These are phyloP conservation scores for Seiridium cupressi DNA, from an alignment of 2,329 filamentous ascomycete species.

Conservation along the genomic window DNA sequence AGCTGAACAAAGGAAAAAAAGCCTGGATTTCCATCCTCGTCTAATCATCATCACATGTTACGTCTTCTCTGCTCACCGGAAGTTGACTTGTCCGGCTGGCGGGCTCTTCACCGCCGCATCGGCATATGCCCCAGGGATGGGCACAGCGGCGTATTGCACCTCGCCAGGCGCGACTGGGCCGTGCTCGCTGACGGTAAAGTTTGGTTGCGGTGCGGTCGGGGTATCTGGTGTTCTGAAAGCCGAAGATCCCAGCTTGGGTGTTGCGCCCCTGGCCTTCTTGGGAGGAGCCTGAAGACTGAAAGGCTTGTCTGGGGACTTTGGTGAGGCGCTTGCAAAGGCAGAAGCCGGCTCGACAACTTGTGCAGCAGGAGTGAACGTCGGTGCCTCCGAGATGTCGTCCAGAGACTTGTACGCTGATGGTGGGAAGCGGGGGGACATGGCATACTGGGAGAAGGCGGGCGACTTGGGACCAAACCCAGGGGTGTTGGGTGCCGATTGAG, in stretches of 20 bases:
- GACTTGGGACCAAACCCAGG: constrained; percentile 79
- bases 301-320: constrained; percentile 42
- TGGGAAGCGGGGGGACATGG: constrained; percentile 61
- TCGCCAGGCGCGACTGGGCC: constrained; percentile 74
- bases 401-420: constrained; percentile 54
- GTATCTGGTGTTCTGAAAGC: constrained; percentile 55
- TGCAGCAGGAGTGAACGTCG: constrained; percentile 51
- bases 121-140: constrained; percentile 83
- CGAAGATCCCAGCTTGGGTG: constrained; percentile 64
- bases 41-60: constrained; percentile 13
- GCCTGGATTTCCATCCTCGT: not conserved
- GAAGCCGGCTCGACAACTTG: constrained; percentile 63
- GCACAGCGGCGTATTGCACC: constrained; percentile 79
- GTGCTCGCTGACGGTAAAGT: constrained; percentile 55
- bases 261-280: constrained; percentile 72
- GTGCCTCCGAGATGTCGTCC: constrained; percentile 39
- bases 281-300: constrained; percentile 90
- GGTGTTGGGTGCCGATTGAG: constrained; percentile 91
- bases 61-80: constrained; percentile 6
- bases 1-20: constrained; percentile 17
- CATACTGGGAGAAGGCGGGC: constrained; percentile 51
- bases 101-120: constrained; percentile 53
- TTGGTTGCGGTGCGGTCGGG: constrained; percentile 33
- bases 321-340: constrained; percentile 46
- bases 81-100: constrained; percentile 37